Evolutionary conservation across 192 early-diverging fungal species (phyloP).

Genomic region (Podila verticillata): DNA sequence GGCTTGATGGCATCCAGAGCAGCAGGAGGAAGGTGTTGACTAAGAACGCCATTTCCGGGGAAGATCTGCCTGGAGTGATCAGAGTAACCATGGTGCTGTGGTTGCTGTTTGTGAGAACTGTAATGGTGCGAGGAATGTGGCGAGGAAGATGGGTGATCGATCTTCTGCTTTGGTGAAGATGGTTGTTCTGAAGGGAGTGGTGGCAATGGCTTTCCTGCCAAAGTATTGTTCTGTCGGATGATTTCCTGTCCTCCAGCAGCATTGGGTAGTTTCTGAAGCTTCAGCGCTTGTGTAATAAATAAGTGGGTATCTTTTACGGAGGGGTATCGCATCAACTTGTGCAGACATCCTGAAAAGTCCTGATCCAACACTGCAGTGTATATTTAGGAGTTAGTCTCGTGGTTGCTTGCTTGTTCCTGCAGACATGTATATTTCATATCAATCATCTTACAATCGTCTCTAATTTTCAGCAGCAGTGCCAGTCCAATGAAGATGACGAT

Average conservation of each 20-base stretch:
- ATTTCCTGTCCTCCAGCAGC: slow-evolving; percentile 58
- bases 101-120: background rate
- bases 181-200: slow-evolving; percentile 10
- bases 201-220: slow-evolving; percentile 52
- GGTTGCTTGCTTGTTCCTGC: no score
- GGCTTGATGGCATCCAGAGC: slow-evolving; percentile 62
- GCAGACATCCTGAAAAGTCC: slow-evolving; percentile 74
- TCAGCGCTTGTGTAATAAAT: slow-evolving; percentile 73
- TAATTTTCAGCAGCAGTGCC: slow-evolving; percentile 75
- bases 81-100: background rate
- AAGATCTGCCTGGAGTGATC: slow-evolving; percentile 13
- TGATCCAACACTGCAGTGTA: slow-evolving; percentile 58
- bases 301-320: slow-evolving; percentile 57
- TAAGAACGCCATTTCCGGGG: slow-evolving; percentile 50
- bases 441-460: slow-evolving; percentile 68
- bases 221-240: slow-evolving; percentile 65
- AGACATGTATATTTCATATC: no score
- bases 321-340: slow-evolving; percentile 70
- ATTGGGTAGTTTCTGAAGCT: slow-evolving; percentile 60
- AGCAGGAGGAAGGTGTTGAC: slow-evolving; percentile 61
- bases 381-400: background rate
- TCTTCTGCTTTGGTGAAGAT: slow-evolving; percentile 8
- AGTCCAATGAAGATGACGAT: slow-evolving; percentile 87
- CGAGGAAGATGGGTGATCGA: slow-evolving; percentile 1
- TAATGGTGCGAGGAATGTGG: slow-evolving; percentile 19